A percentile compares a stretch with the other conserved stretches of the same genome.
Conservation (phyloP, 192 early-diverging fungal species). For the Fimicolochytrium jonesii region DNA sequence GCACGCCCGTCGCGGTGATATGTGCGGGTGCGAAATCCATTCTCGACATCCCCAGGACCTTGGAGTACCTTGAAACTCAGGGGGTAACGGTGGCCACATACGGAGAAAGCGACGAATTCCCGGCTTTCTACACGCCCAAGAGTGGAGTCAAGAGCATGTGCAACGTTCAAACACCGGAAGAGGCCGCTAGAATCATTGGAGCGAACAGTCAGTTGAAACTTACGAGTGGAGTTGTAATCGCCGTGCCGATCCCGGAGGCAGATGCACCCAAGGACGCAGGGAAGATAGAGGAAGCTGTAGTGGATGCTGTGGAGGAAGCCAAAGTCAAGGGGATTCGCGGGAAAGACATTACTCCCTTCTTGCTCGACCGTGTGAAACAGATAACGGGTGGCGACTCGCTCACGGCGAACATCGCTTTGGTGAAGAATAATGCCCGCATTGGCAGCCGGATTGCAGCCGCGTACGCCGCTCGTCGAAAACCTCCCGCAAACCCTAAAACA, state of each 20-base stretch:
- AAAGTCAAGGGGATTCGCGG: constrained; percentile 62
- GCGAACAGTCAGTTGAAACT: constrained; percentile 61
- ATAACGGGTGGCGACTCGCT: constrained; percentile 81
- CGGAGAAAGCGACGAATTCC: constrained; percentile 66
- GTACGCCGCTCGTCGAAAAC: too few species aligned
- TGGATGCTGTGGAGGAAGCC: constrained; percentile 66
- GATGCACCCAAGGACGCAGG: constrained; percentile 52
- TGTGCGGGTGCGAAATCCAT: constrained; percentile 98
- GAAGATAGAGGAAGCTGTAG: constrained; percentile 67
- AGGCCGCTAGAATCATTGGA: constrained; percentile 53
- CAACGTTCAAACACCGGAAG: constrained; percentile 44
- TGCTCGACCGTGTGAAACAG: constrained; percentile 79
- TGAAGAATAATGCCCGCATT: constrained; percentile 86
- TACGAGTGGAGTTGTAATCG: constrained; percentile 79
- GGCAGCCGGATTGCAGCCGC: constrained; percentile 73
- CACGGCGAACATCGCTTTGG: constrained; percentile 78
- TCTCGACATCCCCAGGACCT: constrained; percentile 83
- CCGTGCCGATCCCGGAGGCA: constrained; percentile 80
- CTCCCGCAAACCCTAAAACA: too few species aligned
- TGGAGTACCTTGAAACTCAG: constrained; percentile 89
- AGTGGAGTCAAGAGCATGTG: constrained; percentile 51
- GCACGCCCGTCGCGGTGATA: constrained; percentile 90
- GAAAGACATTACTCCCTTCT: constrained; percentile 89
- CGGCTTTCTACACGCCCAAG: constrained; percentile 83
- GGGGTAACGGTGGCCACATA: constrained; percentile 87